Evolutionary conservation across 2,329 filamentous ascomycete genomes (phyloP), one percentile per base, ranked within the genome.

Genomic region (Gnomoniopsis sp.): DNA sequence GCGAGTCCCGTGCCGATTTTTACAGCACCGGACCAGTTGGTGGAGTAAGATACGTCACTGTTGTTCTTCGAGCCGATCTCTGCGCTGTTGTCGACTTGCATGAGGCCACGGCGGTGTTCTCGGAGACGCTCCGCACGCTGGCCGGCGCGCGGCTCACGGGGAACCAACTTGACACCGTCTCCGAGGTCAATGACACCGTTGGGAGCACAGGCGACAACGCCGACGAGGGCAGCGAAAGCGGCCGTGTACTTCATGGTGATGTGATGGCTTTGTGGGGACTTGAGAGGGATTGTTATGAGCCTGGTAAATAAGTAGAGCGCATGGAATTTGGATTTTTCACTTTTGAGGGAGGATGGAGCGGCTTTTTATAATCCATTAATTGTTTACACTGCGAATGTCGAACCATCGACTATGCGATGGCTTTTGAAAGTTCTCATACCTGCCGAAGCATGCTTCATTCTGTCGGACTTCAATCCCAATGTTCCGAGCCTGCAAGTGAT

Each of bases 21-120:
- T 10, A 85, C 80, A 0, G 81, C 81, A 36, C 84, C 84, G 10
- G 82, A 79, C 84, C 84, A 86, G 74, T 86, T 86, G 65, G 71
- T 73, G 60, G 73, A 78, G 72, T 85, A 85, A 33, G 75, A 64
- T 26, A 79, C 75, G 17, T 81, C 67, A 50, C 72, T 72, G 33
- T 72, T 75, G 65, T 74, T 75, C 44, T 67, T 63, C 10, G 66
- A 53, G 19, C 63, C 62, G 48, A 71, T 68, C 26, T 71, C 67
- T 49, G 65, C 63, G 15, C 64, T 49, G 34, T 65, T 61, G 38
- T 62, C 67, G 43, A 66, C 67, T 60, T 68, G 71, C 57, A 66
- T 72, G 34, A 55, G 59, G 36, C 56, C 47, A 53, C 65, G 70
- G 63, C 64, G 68, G 63, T 62, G 73, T 57, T 62, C 66, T 62